Conservation (phyloP, 2,329 filamentous ascomycete species). For the Acephala macrosclerotiorum region DNA sequence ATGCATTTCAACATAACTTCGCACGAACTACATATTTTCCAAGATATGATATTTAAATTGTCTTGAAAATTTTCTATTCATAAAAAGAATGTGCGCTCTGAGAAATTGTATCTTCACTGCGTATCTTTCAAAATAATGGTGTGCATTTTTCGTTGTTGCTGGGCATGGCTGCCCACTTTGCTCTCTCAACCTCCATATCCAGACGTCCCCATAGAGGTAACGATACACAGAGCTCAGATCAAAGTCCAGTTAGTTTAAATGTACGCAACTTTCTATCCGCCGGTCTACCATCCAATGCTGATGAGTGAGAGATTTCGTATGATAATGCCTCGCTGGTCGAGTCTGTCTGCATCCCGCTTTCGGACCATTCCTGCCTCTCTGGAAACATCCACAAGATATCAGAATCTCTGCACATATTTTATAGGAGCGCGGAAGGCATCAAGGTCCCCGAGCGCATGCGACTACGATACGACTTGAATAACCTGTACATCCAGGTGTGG, state of each 20-base stretch:
- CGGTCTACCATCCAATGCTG: slow-evolving; percentile 12
- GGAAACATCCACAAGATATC: slow-evolving; percentile 28
- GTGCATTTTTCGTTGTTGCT: slow-evolving; percentile 11
- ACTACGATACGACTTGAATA: slow-evolving; percentile 26
- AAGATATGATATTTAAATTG: slow-evolving; percentile 28
- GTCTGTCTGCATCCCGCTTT: slow-evolving; percentile 35
- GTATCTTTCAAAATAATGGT: slow-evolving; percentile 14
- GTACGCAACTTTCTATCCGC: background rate
- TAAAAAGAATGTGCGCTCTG: slow-evolving; percentile 13
- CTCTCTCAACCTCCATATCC: slow-evolving; percentile 14
- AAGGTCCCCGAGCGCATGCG: slow-evolving; percentile 34
- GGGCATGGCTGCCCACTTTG: slow-evolving; percentile 12
- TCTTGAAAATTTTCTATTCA: slow-evolving; percentile 27
- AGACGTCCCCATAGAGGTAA: slow-evolving; percentile 18
- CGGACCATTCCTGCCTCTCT: slow-evolving; percentile 31
- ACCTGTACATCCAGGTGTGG: slow-evolving; percentile 28
- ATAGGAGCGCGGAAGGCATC: slow-evolving; percentile 24
- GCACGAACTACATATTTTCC: slow-evolving; percentile 31
- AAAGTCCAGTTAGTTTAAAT: background rate
- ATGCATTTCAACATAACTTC: slow-evolving; percentile 36
- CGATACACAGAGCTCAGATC: slow-evolving; percentile 17
- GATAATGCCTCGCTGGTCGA: slow-evolving; percentile 25
- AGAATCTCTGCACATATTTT: slow-evolving; percentile 21
- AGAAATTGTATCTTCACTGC: slow-evolving; percentile 5
- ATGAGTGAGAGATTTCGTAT: slow-evolving; percentile 20